Evolutionary conservation across 257 asterid genomes (phyloP), one percentile per base, ranked within the genome.

Genomic region (Pogostemon cablin): DNA sequence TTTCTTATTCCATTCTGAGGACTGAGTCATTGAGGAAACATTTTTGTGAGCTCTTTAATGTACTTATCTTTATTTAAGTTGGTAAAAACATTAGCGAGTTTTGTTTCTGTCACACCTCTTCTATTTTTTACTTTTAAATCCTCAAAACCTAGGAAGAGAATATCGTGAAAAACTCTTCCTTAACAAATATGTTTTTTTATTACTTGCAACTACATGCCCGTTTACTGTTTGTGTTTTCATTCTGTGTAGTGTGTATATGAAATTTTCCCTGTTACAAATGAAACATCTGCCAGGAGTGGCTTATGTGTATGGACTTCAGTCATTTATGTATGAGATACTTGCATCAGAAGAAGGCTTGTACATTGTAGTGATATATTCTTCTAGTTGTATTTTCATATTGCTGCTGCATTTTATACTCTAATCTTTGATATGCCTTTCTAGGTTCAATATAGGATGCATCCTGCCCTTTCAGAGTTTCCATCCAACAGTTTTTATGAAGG

Each of bases 401-500:
- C 39, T 55, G 44, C 41, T 58, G 7, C 48, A 39, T 50, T 53
- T 25, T 17, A 32, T 61, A 25, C 47, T 58, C 44, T 40, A 52
- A 8, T 52, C 54, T 17, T 65, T 79, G 47, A n/a, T 53, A 0
- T 32, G 37, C 59, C 50, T 46, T 52, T 73, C 53, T 90, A 95
- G 99, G 99, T 95, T 72, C 99, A 95, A 76, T 95, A 91, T 68
- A 86, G 98, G 79, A 95, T 95, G 99, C 99, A 95, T 79, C 99
- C 99, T 34, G 96, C 98, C 35, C 93, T 95, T 17, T 95, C 98
- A 1, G 98, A 91, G 81, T 91, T 90, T 67, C 99, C 99, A 3
- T 95, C 99, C 12, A 95, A 95, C 81, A 95, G 92, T 85, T 95
- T 95, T 76, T 95, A 95, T 68, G 97, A 95, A 86, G 99, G 99